Percentiles rank a stretch among this genome's conserved stretches.
These are phyloP conservation scores for Aureobasidium sp. DNA, from an alignment of 2,329 filamentous ascomycete species.

Conservation along the genomic window DNA sequence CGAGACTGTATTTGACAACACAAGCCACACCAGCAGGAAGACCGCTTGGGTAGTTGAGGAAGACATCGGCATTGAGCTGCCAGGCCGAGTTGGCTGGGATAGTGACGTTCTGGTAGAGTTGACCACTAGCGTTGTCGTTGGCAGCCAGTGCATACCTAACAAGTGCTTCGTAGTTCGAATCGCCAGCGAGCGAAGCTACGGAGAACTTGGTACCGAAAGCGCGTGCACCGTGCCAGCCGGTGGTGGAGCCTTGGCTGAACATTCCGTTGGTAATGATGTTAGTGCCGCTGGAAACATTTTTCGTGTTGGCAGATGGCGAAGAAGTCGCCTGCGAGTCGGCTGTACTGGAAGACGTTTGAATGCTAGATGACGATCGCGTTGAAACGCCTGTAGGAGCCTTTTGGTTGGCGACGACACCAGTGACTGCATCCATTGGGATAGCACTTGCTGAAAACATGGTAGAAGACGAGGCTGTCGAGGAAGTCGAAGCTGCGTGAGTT, in stretches of 20 bases:
- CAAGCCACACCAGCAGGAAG: slow-evolving; percentile 3
- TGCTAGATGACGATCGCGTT: background rate
- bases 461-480: background rate
- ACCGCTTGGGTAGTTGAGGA: slow-evolving; percentile 6
- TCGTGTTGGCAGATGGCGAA: background rate
- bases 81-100: slow-evolving; percentile 7
- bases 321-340: background rate
- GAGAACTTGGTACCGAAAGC: background rate
- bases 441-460: background rate
- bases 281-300: background rate
- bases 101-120: slow-evolving; percentile 9
- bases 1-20: slow-evolving; percentile 13
- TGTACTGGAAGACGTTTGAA: background rate
- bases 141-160: background rate
- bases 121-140: slow-evolving; percentile 2
- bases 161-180: slow-evolving; percentile 12
- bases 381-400: background rate
- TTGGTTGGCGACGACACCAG: background rate
- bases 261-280: slow-evolving; percentile 7
- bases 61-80: slow-evolving; percentile 3
- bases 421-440: background rate
- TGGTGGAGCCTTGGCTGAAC: background rate
- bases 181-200: slow-evolving; percentile 6
- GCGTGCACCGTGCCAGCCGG: background rate
- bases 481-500: background rate